Conservation (phyloP, 176 grass and related monocot genomes). For the Calamus simplicifolius region DNA sequence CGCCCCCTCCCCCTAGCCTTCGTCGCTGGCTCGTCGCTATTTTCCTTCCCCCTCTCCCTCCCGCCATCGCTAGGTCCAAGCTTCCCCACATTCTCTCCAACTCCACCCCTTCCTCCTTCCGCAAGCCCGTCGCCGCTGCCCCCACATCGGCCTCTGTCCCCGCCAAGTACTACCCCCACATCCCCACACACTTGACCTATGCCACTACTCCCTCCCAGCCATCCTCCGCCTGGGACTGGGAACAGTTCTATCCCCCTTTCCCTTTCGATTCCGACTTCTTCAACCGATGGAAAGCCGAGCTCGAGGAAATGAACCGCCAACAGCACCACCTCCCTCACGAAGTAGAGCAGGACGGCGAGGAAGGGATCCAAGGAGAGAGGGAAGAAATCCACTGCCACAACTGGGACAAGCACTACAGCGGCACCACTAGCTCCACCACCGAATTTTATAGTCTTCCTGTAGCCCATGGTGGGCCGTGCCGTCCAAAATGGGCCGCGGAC, state of each 20-base stretch:
- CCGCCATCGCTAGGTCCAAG: constrained; percentile 22
- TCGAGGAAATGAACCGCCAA: constrained; percentile 51
- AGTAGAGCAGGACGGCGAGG: constrained; percentile 47
- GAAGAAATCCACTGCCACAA: constrained; percentile 34
- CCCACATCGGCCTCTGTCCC: constrained; percentile 15
- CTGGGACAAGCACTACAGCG: constrained; percentile 27
- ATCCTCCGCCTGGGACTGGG: constrained; percentile 95
- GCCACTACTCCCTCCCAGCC: constrained; percentile 65
- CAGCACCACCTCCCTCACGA: constrained; percentile 24
- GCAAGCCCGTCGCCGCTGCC: constrained; percentile 31
- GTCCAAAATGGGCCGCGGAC: too few relatives aligned
- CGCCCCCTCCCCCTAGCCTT: constrained; percentile 9
- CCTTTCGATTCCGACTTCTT: constrained; percentile 92
- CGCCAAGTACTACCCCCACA: constrained; percentile 1
- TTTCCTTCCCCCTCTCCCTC: constrained; percentile 23
- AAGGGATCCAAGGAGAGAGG: constrained; percentile 39
- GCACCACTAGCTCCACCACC: constrained; percentile 21
- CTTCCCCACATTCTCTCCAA: constrained; percentile 64
- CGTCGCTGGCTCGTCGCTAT: constrained; percentile 17
- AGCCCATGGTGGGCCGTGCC: too few relatives aligned
- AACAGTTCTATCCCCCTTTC: constrained; percentile 86
- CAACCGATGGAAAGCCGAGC: constrained; percentile 60
- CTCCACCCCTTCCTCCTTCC: constrained; percentile 26
- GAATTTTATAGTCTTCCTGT: too few relatives aligned
- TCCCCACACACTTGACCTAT: constrained; percentile 4